These are phyloP conservation scores for Vickermania ingenoplastis DNA, from an alignment of 208 protist genomes.

Conservation along the genomic window DNA sequence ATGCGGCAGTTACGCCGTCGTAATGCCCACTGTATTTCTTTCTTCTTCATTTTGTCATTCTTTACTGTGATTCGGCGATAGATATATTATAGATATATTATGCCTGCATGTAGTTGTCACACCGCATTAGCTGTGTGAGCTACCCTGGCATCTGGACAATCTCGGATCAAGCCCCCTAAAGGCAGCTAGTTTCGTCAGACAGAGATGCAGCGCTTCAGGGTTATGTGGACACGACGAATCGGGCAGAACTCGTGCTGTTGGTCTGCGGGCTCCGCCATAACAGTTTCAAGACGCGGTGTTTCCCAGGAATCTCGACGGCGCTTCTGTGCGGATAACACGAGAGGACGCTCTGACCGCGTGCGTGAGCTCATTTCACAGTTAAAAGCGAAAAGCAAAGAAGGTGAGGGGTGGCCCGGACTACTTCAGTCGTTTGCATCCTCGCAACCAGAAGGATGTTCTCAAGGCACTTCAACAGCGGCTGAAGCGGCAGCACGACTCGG, in stretches of 20 bases:
- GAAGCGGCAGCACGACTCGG: slow-evolving; percentile 8
- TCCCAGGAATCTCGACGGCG: slow-evolving; percentile 34
- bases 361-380: slow-evolving; percentile 40
- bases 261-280: background rate
- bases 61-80: too few species aligned
- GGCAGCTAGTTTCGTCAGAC: too few species aligned
- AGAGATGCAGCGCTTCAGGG: background rate
- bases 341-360: slow-evolving; percentile 34
- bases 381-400: slow-evolving; percentile 21
- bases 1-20: too few species aligned
- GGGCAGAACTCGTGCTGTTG: background rate
- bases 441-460: slow-evolving; percentile 60
- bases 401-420: slow-evolving; percentile 14
- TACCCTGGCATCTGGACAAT: background rate
- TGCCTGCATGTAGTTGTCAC: too few species aligned
- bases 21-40: too few species aligned
- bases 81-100: too few species aligned
- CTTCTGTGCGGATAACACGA: slow-evolving; percentile 47
- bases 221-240: background rate
- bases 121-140: background rate
- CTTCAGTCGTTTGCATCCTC: slow-evolving; percentile 42
- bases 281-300: slow-evolving; percentile 1
- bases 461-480: slow-evolving; percentile 27
- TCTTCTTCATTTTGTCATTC: too few species aligned
- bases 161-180: too few species aligned